A percentile compares a stretch with the other conserved stretches of the same genome.
phyloP scores from a whole-genome alignment of 306 rosid genomes.

The Dalbergia cultrata region DNA sequence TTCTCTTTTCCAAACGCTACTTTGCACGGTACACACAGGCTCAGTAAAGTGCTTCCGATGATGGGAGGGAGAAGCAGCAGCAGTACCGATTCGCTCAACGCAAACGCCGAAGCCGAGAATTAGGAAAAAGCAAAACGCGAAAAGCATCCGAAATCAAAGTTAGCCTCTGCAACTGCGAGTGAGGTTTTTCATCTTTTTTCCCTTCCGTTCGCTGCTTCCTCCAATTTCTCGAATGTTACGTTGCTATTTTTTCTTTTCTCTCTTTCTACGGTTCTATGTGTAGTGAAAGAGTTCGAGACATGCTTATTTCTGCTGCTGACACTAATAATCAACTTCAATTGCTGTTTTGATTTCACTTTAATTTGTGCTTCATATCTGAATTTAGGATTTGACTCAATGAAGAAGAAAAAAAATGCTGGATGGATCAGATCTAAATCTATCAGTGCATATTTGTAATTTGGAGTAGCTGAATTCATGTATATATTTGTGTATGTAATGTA shows the following conservation, averaged over 20 bases:
- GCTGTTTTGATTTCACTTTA: not conserved
- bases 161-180: not conserved
- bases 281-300: not conserved
- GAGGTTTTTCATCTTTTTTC: not conserved
- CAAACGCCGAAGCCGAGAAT: not conserved
- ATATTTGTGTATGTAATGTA: not conserved
- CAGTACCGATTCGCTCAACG: not conserved
- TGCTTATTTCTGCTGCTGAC: not conserved
- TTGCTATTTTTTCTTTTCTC: not conserved
- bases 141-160: not conserved
- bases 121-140: not conserved
- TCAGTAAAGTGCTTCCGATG: not conserved
- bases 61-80: not conserved
- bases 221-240: not conserved
- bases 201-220: not conserved
- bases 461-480: conserved; percentile 12
- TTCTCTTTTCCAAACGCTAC: not conserved
- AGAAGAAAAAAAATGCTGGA: conserved; percentile 1
- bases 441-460: not conserved
- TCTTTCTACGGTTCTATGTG: not conserved
- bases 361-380: not conserved
- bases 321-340: not conserved
- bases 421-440: conserved; percentile 42
- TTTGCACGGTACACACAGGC: not conserved
- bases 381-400: conserved; percentile 23